These are phyloP conservation scores for Mycena polygramma DNA, from an alignment of 768 basidiomycete genomes.

Conservation along the genomic window DNA sequence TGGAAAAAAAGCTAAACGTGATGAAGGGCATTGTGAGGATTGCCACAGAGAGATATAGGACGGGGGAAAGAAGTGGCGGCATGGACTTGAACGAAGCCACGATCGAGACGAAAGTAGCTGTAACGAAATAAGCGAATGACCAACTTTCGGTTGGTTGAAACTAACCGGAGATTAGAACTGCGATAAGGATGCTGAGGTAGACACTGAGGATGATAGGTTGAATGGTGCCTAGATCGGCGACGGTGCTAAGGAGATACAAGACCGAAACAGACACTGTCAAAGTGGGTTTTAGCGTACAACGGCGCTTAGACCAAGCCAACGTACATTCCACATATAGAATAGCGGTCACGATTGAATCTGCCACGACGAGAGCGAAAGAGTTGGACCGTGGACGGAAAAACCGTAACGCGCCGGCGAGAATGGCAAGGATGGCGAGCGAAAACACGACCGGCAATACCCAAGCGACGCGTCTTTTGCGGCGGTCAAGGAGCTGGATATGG, in stretches of 20 bases:
- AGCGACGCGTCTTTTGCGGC: slow-evolving; percentile 27
- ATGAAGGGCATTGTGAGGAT: slow-evolving; percentile 38
- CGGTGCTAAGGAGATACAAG: slow-evolving; percentile 33
- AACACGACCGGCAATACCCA: slow-evolving; percentile 35
- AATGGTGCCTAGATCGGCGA: slow-evolving; percentile 16
- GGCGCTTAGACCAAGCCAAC: background rate
- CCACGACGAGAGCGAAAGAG: slow-evolving; percentile 24
- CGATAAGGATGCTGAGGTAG: slow-evolving; percentile 27
- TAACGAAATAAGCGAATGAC: background rate
- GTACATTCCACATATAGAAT: slow-evolving; percentile 35
- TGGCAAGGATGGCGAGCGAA: slow-evolving; percentile 36
- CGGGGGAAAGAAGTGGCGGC: slow-evolving; percentile 33
- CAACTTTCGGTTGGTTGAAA: background rate
- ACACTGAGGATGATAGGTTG: slow-evolving; percentile 26
- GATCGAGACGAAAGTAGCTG: slow-evolving; percentile 37
- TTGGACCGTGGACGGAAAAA: slow-evolving; percentile 20
- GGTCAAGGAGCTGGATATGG: slow-evolving; percentile 30
- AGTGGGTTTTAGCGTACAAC: slow-evolving; percentile 12
- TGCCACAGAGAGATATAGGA: slow-evolving; percentile 34
- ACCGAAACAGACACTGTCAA: slow-evolving; percentile 31
- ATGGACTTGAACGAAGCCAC: slow-evolving; percentile 34
- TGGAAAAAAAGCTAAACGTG: slow-evolving; percentile 34
- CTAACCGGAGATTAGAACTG: slow-evolving; percentile 37
- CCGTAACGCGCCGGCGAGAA: slow-evolving; percentile 32
- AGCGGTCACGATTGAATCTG: slow-evolving; percentile 31